Conservation (phyloP, 208 protist genomes). For the Wallacemonas collosoma region DNA sequence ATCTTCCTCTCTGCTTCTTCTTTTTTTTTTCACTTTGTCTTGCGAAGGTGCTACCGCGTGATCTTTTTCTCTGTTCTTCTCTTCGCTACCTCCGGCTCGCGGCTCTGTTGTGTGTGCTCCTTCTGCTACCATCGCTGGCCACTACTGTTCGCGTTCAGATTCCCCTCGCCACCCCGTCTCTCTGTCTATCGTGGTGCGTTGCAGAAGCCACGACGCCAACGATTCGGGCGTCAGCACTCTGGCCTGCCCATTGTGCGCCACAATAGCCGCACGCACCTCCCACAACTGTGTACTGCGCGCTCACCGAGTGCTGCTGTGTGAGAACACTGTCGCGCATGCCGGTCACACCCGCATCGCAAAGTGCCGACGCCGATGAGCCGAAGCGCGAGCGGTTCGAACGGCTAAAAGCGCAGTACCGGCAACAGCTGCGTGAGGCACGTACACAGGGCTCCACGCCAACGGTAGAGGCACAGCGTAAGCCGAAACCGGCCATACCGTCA, state of each 20-base stretch:
- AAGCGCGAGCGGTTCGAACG: conserved; percentile 8
- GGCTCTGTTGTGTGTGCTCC: not conserved
- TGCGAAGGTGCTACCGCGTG: no score
- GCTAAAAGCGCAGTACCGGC: conserved; percentile 9
- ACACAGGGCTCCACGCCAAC: conserved; percentile 20
- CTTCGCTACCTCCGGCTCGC: not conserved
- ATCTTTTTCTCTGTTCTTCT: conserved; percentile 21
- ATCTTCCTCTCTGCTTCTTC: conserved; percentile 4
- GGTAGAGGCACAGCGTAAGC: no score
- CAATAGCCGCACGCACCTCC: no score
- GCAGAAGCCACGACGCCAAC: no score
- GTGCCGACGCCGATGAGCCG: not conserved
- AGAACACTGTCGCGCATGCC: not conserved
- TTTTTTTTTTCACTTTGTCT: not conserved
- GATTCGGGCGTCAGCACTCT: no score
- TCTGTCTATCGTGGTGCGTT: no score
- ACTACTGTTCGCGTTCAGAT: no score
- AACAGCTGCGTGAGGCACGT: not conserved
- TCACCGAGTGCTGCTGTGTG: no score
- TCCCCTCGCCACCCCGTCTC: no score
- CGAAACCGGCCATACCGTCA: not conserved
- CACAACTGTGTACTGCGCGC: no score
- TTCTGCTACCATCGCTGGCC: not conserved
- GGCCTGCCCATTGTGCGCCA: no score
- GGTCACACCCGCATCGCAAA: not conserved